Evolutionary conservation across 2,329 filamentous ascomycete species (phyloP).

Genomic region (Pseudogymnoascus sp.): DNA sequence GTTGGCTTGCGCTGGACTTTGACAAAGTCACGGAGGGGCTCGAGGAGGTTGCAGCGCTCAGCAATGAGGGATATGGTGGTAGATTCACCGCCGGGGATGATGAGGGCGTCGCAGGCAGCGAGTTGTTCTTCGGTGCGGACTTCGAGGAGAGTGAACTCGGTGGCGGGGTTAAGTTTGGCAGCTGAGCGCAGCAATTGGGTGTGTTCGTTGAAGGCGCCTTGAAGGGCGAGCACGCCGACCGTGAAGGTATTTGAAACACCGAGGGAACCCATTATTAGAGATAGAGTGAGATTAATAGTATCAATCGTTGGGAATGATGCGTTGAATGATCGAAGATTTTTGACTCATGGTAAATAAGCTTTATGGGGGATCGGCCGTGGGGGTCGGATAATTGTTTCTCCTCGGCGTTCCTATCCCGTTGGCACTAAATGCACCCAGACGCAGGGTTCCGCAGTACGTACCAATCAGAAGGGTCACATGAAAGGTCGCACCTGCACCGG

Average conservation of each 20-base stretch:
- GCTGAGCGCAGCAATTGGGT: constrained; percentile 66
- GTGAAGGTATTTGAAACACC: constrained; percentile 33
- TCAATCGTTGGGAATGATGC: neutral
- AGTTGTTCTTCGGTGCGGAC: constrained; percentile 71
- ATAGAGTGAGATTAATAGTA: neutral
- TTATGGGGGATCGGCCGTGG: constrained; percentile 6
- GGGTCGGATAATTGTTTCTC: constrained; percentile 2
- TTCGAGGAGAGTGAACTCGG: constrained; percentile 35
- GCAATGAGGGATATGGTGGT: constrained; percentile 89
- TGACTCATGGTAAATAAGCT: constrained; percentile 6
- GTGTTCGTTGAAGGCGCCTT: constrained; percentile 91
- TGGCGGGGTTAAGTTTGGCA: constrained; percentile 17
- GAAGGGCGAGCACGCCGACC: constrained; percentile 63
- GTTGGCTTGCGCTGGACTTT: constrained; percentile 73
- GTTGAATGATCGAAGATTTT: constrained; percentile 5
- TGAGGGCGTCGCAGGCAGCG: constrained; percentile 65
- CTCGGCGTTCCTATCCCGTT: constrained; percentile 7
- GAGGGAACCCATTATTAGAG: constrained; percentile 17
- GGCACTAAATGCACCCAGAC: neutral
- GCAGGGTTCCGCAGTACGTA: constrained; percentile 8
- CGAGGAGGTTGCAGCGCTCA: constrained; percentile 68
- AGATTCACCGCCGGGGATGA: constrained; percentile 91
- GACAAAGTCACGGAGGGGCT: constrained; percentile 81
- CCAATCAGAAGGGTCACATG: constrained; percentile 4
- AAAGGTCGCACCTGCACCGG: neutral